Conservation (phyloP, 176 grass and related monocot species). For the Puccinellia tenuiflora region DNA sequence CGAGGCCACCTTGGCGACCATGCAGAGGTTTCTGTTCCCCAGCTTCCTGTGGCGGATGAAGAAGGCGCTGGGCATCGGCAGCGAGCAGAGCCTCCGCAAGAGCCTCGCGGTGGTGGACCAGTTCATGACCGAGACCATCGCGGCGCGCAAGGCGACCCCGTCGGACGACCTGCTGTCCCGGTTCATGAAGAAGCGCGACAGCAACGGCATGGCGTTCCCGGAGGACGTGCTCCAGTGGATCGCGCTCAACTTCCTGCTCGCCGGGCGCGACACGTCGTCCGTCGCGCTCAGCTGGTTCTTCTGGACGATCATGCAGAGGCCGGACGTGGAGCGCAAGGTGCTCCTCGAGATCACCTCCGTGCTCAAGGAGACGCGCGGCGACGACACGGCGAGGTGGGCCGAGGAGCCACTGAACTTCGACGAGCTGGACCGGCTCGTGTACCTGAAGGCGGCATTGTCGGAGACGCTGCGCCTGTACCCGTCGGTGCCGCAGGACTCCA, state of each 20-base stretch:
- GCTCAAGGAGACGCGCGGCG: constrained; percentile 63
- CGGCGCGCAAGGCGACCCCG: constrained; percentile 59
- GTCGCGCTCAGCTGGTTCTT: constrained; percentile 99
- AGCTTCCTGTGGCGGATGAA: constrained; percentile 81
- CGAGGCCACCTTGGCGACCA: constrained; percentile 69
- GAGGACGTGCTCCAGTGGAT: constrained; percentile 87
- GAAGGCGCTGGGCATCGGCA: constrained; percentile 75
- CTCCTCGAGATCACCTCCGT: constrained; percentile 65
- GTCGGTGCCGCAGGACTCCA: constrained; percentile 88
- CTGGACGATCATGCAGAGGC: constrained; percentile 63
- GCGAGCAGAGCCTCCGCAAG: constrained; percentile 57
- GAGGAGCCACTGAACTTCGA: constrained; percentile 73
- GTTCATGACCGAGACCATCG: constrained; percentile 73
- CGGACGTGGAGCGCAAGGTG: constrained; percentile 69
- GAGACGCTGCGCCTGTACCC: constrained; percentile 89
- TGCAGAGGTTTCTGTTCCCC: constrained; percentile 80
- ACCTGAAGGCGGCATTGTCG: constrained; percentile 72
- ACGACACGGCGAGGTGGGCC: constrained; percentile 48
- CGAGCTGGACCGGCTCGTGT: constrained; percentile 84
- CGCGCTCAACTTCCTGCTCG: constrained; percentile 93
- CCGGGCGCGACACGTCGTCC: constrained; percentile 89
- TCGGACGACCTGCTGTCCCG: constrained; percentile 85
- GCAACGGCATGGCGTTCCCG: constrained; percentile 58
- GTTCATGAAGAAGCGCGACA: constrained; percentile 86
- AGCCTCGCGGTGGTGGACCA: constrained; percentile 79